Conservation (phyloP, 2,329 filamentous ascomycete genomes). For the Hymenotorrendiella dingleyae region DNA sequence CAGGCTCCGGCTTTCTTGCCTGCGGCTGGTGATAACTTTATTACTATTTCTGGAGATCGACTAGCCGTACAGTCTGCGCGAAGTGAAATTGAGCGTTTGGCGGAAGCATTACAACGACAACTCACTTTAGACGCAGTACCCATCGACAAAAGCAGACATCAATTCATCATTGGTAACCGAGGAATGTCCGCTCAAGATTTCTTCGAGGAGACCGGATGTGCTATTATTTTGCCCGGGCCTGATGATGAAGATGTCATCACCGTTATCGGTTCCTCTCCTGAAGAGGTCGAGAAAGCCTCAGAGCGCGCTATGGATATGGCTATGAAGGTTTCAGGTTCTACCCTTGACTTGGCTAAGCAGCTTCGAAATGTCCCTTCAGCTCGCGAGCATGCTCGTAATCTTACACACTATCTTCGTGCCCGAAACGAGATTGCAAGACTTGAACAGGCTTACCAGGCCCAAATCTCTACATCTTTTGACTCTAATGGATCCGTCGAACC, state of each 20-base stretch:
- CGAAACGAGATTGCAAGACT: conserved; percentile 77
- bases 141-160: conserved; percentile 82
- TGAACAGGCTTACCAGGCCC: conserved; percentile 74
- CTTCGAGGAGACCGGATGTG: conserved; percentile 83
- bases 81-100: conserved; percentile 73
- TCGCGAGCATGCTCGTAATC: conserved; percentile 72
- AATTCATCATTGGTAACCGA: conserved; percentile 86
- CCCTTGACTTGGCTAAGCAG: conserved; percentile 75
- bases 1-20: conserved; percentile 65
- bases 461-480: conserved; percentile 73
- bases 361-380: conserved; percentile 69
- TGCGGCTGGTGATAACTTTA: conserved; percentile 66
- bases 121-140: conserved; percentile 72
- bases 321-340: conserved; percentile 77
- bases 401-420: conserved; percentile 83
- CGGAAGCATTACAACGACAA: conserved; percentile 67
- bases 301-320: conserved; percentile 86
- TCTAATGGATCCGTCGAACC: conserved; percentile 64
- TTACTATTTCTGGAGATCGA: conserved; percentile 82
- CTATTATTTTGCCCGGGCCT: conserved; percentile 71
- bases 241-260: conserved; percentile 75
- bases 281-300: conserved; percentile 66
- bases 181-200: conserved; percentile 80
- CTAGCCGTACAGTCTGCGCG: conserved; percentile 73
- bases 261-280: conserved; percentile 73